Conservation (phyloP, 169 alveolate species). For the Cryptosporidium parvum region DNA sequence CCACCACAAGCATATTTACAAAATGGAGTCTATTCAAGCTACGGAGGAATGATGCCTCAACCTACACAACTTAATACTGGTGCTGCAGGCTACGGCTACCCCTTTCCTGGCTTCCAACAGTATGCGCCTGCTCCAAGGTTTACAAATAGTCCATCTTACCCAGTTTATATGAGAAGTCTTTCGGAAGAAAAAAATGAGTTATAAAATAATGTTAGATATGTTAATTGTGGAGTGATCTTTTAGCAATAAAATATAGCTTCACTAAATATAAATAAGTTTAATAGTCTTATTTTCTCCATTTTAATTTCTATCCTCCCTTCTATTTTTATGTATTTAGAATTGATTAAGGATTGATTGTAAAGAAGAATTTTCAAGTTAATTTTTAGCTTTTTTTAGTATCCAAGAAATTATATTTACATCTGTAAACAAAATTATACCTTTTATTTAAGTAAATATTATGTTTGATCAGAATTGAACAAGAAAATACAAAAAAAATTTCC, state of each 20-base stretch:
- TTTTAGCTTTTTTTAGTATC: neutral
- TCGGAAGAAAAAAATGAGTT: slow-evolving; percentile 29
- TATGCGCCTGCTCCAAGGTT: slow-evolving; percentile 74
- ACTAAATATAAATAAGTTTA: neutral
- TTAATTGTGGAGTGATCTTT: neutral
- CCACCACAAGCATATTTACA: slow-evolving; percentile 55
- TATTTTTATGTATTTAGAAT: neutral
- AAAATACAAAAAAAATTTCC: too few relatives aligned
- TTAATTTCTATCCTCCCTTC: neutral
- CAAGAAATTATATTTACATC: too few relatives aligned
- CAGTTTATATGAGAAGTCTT: slow-evolving; percentile 70
- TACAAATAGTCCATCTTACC: slow-evolving; percentile 56
- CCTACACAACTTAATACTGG: slow-evolving; percentile 27
- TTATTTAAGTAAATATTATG: too few relatives aligned
- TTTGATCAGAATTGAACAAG: too few relatives aligned
- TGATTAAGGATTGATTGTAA: neutral
- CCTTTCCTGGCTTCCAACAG: slow-evolving; percentile 73
- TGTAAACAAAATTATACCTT: too few relatives aligned
- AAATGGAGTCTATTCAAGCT: slow-evolving; percentile 18
- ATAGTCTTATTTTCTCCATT: neutral
- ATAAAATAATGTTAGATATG: neutral
- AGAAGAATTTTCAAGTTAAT: neutral
- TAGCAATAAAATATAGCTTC: neutral
- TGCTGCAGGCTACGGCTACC: slow-evolving; percentile 74
- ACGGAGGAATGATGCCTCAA: slow-evolving; percentile 25